phyloP scores from a whole-genome alignment of 2,329 filamentous ascomycete species.

The Harringtonia lauricola region DNA sequence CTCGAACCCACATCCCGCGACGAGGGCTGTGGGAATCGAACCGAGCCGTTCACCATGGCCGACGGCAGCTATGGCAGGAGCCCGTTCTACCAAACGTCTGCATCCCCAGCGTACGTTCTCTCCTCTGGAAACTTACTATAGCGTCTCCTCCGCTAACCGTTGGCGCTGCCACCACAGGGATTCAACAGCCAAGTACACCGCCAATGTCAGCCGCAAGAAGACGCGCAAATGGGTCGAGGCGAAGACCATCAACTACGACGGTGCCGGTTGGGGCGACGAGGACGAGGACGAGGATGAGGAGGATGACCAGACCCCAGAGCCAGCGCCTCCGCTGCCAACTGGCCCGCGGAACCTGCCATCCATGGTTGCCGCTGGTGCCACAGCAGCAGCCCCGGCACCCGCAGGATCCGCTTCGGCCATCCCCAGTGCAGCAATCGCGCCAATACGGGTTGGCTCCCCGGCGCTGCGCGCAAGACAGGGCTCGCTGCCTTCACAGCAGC shows the following conservation, averaged over 20 bases:
- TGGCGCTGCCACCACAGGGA: slow-evolving; percentile 14
- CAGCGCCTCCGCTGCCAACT: neutral
- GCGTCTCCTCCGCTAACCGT: slow-evolving; percentile 1
- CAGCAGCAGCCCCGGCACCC: slow-evolving; percentile 2
- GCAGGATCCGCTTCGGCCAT: slow-evolving; percentile 4
- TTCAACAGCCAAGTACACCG: slow-evolving; percentile 45
- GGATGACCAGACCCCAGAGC: slow-evolving; percentile 16
- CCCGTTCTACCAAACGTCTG: slow-evolving; percentile 14
- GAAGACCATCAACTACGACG: slow-evolving; percentile 76
- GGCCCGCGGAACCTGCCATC: slow-evolving; percentile 3
- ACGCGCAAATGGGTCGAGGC: slow-evolving; percentile 94
- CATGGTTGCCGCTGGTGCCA: neutral
- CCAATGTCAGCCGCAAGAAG: slow-evolving; percentile 80
- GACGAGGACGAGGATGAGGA: slow-evolving; percentile 52
- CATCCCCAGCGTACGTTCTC: neutral
- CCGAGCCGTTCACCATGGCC: slow-evolving; percentile 8
- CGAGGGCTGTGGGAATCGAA: too few relatives aligned
- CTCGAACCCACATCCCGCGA: too few relatives aligned
- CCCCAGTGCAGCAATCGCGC: neutral
- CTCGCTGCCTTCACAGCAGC: too few relatives aligned
- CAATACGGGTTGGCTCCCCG: neutral
- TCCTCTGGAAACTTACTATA: too few relatives aligned
- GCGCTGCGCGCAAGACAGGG: slow-evolving; percentile 8
- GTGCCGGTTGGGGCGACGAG: slow-evolving; percentile 82
- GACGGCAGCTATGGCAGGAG: slow-evolving; percentile 20